A percentile compares a stretch with the other conserved stretches of the same genome.
phyloP scores from a whole-genome alignment of 768 basidiomycete species.

The Scleroderma bovista region DNA sequence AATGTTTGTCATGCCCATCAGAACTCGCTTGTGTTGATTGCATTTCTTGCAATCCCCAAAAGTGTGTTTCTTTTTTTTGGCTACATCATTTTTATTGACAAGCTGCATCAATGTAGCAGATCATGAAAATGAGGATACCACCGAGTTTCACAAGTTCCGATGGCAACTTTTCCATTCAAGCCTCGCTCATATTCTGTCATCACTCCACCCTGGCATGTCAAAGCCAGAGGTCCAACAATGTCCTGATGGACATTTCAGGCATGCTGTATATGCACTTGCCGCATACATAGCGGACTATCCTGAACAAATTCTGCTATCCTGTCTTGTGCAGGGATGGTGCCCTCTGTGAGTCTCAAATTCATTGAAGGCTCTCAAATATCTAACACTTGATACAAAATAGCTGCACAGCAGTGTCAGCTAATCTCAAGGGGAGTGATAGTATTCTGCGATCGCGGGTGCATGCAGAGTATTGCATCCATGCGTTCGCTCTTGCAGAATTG shows the following conservation, averaged over 20 bases:
- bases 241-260: slow-evolving; percentile 27
- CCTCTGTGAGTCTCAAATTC: slow-evolving; percentile 3
- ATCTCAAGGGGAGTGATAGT: neutral
- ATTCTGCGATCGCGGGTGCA: neutral
- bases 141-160: slow-evolving; percentile 15
- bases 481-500: neutral
- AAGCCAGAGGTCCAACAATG: slow-evolving; percentile 20
- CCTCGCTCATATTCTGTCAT: slow-evolving; percentile 18
- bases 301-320: slow-evolving; percentile 30
- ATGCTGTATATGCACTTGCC: slow-evolving; percentile 28
- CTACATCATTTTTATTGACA: neutral
- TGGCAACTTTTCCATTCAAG: slow-evolving; percentile 27
- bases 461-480: neutral
- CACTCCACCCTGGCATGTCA: slow-evolving; percentile 22
- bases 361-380: neutral
- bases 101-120: slow-evolving; percentile 1
- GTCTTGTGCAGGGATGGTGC: slow-evolving; percentile 27
- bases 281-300: slow-evolving; percentile 39
- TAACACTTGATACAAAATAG: neutral
- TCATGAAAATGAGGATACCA: slow-evolving; percentile 1
- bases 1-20: slow-evolving; percentile 5
- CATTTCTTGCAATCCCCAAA: slow-evolving; percentile 29
- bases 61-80: slow-evolving; percentile 9
- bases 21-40: slow-evolving; percentile 4
- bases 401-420: neutral